phyloP scores from a whole-genome alignment of 306 rosid genomes.

The Medicago lupulina region DNA sequence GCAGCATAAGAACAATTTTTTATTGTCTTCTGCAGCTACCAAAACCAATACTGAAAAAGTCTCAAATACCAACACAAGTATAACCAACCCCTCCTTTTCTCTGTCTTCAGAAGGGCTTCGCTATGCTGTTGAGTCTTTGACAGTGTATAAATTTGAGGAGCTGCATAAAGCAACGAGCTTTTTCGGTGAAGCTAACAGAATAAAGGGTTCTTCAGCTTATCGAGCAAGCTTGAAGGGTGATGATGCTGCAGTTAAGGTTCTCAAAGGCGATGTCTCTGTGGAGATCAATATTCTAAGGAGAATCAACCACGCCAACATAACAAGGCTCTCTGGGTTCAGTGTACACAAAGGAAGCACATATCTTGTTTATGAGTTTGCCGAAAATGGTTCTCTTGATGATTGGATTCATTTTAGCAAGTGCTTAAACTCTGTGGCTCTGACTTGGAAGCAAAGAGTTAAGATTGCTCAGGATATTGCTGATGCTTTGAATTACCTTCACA shows the following conservation, averaged over 20 bases:
- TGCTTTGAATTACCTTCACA: conserved; percentile 69
- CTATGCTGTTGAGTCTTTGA: conserved; percentile 60
- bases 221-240: conserved; percentile 67
- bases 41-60: neutral
- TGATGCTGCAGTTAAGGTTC: conserved; percentile 69
- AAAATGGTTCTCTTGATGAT: conserved; percentile 57
- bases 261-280: conserved; percentile 62
- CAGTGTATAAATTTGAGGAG: conserved; percentile 55
- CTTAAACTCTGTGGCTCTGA: conserved; percentile 20
- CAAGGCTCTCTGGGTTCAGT: conserved; percentile 75
- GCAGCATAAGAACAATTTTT: neutral
- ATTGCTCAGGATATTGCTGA: conserved; percentile 68
- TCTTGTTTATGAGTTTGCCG: conserved; percentile 75
- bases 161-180: conserved; percentile 52
- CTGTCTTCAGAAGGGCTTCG: conserved; percentile 57
- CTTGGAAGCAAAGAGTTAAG: conserved; percentile 78
- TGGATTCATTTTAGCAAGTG: conserved; percentile 44
- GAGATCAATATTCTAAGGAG: conserved; percentile 69
- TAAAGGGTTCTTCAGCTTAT: conserved; percentile 62
- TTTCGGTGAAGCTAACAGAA: conserved; percentile 57
- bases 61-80: neutral
- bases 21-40: neutral
- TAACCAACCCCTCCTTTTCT: conserved; percentile 7
- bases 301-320: conserved; percentile 69
- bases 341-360: conserved; percentile 63